Evolutionary conservation across 441 rosid species (phyloP).

Genomic region (Pelargonium australe): DNA sequence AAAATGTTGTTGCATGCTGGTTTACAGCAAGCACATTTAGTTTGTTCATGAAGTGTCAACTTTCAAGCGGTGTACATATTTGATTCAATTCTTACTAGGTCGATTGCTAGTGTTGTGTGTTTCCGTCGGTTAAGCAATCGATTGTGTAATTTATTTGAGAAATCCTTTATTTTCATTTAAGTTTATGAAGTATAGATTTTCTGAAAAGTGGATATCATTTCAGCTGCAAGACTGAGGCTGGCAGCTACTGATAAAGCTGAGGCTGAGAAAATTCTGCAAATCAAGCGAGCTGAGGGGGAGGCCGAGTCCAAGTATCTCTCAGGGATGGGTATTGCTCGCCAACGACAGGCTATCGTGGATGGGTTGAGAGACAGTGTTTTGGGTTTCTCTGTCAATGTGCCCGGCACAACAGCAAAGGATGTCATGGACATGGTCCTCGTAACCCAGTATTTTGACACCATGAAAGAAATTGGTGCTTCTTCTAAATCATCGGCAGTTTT

Average conservation of each 20-base stretch:
- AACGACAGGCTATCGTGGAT: slow-evolving; percentile 60
- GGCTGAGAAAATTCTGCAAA: slow-evolving; percentile 54
- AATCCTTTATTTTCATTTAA: too few species aligned
- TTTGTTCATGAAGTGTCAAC: too few species aligned
- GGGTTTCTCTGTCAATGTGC: slow-evolving; percentile 38
- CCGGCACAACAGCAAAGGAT: slow-evolving; percentile 33
- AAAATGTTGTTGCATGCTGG: too few species aligned
- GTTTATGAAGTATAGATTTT: background rate
- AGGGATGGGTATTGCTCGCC: slow-evolving; percentile 55
- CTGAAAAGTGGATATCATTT: background rate
- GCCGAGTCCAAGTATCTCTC: slow-evolving; percentile 56
- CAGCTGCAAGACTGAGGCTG: slow-evolving; percentile 53
- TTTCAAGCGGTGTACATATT: too few species aligned
- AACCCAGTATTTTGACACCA: slow-evolving; percentile 36
- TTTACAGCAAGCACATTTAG: too few species aligned
- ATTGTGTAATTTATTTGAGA: too few species aligned
- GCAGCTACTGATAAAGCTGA: slow-evolving; percentile 60
- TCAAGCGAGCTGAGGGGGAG: slow-evolving; percentile 57
- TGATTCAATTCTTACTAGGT: too few species aligned
- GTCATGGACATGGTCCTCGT: slow-evolving; percentile 41
- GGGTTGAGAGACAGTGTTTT: slow-evolving; percentile 46
- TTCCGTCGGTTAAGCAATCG: too few species aligned
- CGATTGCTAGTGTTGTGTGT: too few species aligned
- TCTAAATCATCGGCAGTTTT: slow-evolving; percentile 36
- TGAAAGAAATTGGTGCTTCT: slow-evolving; percentile 42